phyloP scores from a whole-genome alignment of 352 stramenopile genomes.

The Poterioochromonas sp. region DNA sequence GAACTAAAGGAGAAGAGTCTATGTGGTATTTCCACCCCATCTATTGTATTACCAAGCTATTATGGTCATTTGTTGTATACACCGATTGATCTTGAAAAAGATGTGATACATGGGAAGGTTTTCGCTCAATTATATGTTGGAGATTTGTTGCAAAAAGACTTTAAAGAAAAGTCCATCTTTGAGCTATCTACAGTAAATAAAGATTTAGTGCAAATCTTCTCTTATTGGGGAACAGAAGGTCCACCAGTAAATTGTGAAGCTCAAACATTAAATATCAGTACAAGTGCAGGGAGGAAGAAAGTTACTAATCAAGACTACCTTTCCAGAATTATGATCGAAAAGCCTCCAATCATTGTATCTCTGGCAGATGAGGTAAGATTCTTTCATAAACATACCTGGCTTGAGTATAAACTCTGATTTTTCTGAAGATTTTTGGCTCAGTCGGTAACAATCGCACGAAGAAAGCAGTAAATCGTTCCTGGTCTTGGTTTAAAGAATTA shows the following conservation, averaged over 20 bases:
- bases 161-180: background rate
- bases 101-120: background rate
- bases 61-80: background rate
- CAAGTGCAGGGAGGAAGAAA: background rate
- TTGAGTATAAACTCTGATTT: too few relatives aligned
- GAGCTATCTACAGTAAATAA: background rate
- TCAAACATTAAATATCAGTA: background rate
- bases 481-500: too few relatives aligned
- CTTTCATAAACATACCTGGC: too few relatives aligned
- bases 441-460: too few relatives aligned
- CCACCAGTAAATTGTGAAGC: background rate
- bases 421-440: too few relatives aligned
- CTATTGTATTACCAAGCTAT: background rate
- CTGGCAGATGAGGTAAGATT: background rate
- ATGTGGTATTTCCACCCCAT: too few relatives aligned
- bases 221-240: background rate
- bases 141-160: background rate
- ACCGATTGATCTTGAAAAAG: background rate
- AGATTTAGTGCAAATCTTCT: background rate
- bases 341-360: background rate
- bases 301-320: background rate
- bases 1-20: too few relatives aligned
- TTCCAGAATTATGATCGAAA: background rate
- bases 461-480: too few relatives aligned
- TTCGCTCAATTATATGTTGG: background rate